Evolutionary conservation across 805 yeast species (phyloP).

Genomic region (Candida dajiaensis): DNA sequence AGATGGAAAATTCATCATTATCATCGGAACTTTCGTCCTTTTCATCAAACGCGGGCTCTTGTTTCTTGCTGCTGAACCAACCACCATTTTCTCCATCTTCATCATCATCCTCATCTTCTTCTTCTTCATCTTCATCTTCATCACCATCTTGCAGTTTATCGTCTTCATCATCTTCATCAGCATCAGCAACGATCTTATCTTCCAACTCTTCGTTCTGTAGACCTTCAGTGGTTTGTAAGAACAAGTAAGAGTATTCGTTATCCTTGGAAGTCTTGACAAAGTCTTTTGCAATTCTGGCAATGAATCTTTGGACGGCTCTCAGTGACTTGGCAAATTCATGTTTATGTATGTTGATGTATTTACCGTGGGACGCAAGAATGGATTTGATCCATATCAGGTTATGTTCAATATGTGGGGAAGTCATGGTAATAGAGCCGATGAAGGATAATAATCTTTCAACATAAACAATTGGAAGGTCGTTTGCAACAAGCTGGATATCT

Average conservation of each 20-base stretch:
- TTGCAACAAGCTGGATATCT: conserved; percentile 62
- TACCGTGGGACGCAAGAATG: conserved; percentile 69
- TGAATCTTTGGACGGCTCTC: conserved; percentile 68
- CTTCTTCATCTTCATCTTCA: conserved; percentile 11
- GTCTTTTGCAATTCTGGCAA: conserved; percentile 70
- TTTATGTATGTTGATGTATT: conserved; percentile 56
- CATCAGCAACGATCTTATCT: conserved; percentile 9
- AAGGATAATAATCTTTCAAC: conserved; percentile 61
- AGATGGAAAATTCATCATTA: conserved; percentile 9
- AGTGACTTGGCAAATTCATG: conserved; percentile 58
- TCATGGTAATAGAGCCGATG: conserved; percentile 60
- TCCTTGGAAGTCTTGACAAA: conserved; percentile 48
- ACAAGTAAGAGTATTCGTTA: conserved; percentile 50
- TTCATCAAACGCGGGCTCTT: conserved; percentile 1
- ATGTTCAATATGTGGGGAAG: conserved; percentile 81
- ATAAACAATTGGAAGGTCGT: conserved; percentile 74
- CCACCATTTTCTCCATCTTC: conserved; percentile 22
- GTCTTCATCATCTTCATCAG: conserved; percentile 12
- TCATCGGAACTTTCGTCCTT: conserved; percentile 6
- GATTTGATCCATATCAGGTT: conserved; percentile 75
- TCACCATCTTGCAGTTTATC: conserved; percentile 10
- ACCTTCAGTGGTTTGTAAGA: conserved; percentile 32
- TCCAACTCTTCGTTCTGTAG: conserved; percentile 8
- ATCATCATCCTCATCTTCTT: conserved; percentile 16
- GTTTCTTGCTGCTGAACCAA: conserved; percentile 21